phyloP scores from a whole-genome alignment of 208 protist genomes.

The Wallacemonas sp. region DNA sequence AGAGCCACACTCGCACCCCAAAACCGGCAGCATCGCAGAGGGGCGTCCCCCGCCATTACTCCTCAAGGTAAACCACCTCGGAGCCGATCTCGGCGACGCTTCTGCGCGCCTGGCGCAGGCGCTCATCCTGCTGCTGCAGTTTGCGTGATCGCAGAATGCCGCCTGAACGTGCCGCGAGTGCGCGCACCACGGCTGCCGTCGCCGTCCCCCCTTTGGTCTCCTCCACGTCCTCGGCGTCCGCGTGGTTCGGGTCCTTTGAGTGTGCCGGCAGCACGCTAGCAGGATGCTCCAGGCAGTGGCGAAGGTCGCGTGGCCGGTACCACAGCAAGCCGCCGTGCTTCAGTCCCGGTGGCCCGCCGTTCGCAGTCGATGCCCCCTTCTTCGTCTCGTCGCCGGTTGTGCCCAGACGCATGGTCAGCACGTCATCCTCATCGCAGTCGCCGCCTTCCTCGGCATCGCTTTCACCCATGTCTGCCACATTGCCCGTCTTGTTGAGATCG shows the following conservation, averaged over 20 bases:
- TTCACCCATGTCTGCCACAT: background rate
- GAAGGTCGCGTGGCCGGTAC: conserved; percentile 8
- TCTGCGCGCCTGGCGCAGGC: background rate
- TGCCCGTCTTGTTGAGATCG: background rate
- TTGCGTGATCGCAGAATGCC: background rate
- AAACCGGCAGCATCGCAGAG: background rate
- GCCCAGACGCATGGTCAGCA: too few relatives aligned
- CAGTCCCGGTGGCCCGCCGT: background rate
- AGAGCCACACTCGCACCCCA: too few relatives aligned
- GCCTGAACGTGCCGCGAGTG: background rate
- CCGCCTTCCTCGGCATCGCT: background rate
- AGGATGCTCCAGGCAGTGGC: conserved; percentile 2
- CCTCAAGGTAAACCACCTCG: background rate
- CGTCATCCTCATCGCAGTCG: background rate
- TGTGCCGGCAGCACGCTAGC: background rate
- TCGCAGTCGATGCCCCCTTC: background rate
- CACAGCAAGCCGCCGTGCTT: background rate
- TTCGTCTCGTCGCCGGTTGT: background rate
- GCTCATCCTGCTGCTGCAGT: background rate
- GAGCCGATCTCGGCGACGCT: conserved; percentile 8
- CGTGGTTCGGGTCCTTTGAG: background rate
- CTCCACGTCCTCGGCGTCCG: background rate
- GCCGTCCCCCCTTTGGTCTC: conserved; percentile 2
- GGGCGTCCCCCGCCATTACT: background rate
- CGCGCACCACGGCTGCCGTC: background rate